phyloP scores from a whole-genome alignment of 345 rosid species.

The Citrus sp. region DNA sequence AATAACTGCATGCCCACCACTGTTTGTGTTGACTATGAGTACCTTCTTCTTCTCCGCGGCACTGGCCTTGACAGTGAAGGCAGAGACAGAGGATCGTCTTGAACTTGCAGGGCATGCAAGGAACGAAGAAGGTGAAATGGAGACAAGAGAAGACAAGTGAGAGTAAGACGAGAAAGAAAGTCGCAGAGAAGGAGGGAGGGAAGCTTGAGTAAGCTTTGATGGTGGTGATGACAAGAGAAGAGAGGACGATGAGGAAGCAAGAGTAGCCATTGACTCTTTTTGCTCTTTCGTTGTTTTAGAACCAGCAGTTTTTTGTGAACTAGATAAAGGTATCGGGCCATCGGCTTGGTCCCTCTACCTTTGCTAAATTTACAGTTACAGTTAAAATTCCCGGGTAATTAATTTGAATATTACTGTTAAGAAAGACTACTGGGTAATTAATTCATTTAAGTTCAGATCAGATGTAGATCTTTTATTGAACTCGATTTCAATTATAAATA shows the following conservation, averaged over 20 bases:
- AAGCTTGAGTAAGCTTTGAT: conserved; percentile 28
- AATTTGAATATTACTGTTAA: neutral
- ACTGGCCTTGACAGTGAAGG: conserved; percentile 47
- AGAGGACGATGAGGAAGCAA: conserved; percentile 34
- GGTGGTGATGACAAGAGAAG: conserved; percentile 27
- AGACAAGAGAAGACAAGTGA: conserved; percentile 27
- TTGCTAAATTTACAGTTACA: neutral
- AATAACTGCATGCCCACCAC: conserved; percentile 88
- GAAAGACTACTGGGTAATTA: neutral
- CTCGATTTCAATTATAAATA: neutral
- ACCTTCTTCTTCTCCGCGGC: conserved; percentile 77
- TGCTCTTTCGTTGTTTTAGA: conserved; percentile 15
- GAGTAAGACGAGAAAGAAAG: conserved; percentile 31
- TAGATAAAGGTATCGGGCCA: conserved; percentile 28
- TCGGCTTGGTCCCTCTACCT: neutral
- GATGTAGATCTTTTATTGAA: neutral
- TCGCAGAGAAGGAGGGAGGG: conserved; percentile 22
- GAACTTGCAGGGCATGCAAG: conserved; percentile 20
- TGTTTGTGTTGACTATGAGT: conserved; percentile 78
- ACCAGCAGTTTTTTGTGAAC: conserved; percentile 24
- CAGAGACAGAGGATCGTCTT: conserved; percentile 22
- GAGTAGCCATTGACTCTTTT: conserved; percentile 46
- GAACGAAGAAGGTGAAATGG: conserved; percentile 33
- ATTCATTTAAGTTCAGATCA: neutral
- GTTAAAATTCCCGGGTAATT: conserved; percentile 2